Conservation (phyloP, 2,329 filamentous ascomycete genomes). For the Chrysoporthe cubensis region DNA sequence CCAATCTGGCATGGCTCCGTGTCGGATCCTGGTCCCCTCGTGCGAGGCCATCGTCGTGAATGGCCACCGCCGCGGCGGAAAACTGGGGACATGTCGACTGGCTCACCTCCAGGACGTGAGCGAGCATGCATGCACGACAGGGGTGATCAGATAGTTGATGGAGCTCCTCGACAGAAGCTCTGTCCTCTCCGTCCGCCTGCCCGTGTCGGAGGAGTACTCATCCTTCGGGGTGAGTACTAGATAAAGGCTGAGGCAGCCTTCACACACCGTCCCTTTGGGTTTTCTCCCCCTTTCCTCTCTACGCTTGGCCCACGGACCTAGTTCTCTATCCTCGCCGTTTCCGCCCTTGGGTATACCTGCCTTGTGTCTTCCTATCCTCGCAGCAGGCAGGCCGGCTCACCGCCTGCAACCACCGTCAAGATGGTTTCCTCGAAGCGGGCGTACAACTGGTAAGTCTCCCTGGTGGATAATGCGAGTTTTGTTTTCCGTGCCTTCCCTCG, state of each 20-base stretch:
- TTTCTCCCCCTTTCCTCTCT: neutral
- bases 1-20: conserved; percentile 17
- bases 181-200: neutral
- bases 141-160: neutral
- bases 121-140: conserved; percentile 1
- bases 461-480: neutral
- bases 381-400: conserved; percentile 17
- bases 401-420: conserved; percentile 27
- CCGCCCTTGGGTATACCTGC: neutral
- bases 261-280: neutral
- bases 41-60: conserved; percentile 7
- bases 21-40: conserved; percentile 3
- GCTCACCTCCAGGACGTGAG: neutral
- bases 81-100: conserved; percentile 14
- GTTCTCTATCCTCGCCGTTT: neutral
- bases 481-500: neutral
- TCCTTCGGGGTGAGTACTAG: neutral
- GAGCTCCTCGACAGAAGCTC: neutral
- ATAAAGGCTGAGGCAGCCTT: conserved; percentile 15
- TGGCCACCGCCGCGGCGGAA: conserved; percentile 8
- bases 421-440: conserved; percentile 34
- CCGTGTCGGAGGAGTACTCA: neutral
- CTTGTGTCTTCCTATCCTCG: neutral
- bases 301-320: neutral
- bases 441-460: conserved; percentile 35